Percentiles rank a stretch among this genome's conserved stretches.
Conservation (phyloP, 83 land plant species). For the Picea mariana region DNA sequence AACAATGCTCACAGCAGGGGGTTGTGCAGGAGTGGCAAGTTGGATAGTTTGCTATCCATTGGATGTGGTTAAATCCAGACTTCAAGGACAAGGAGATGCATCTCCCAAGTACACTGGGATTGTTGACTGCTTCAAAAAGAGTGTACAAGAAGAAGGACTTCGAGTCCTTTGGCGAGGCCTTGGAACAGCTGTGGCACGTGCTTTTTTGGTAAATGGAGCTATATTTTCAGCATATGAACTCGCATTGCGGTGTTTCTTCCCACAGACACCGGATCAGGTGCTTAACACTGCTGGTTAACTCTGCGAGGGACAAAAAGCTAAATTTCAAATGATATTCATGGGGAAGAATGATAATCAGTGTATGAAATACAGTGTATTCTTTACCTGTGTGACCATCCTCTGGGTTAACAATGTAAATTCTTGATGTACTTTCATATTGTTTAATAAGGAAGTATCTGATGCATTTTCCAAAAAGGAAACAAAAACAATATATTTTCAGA, state of each 20-base stretch:
- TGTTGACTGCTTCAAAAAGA: conserved; percentile 76
- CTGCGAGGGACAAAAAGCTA: too few relatives aligned
- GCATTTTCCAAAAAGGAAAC: too few relatives aligned
- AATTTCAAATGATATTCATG: too few relatives aligned
- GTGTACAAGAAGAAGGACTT: conserved; percentile 74
- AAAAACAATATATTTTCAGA: too few relatives aligned
- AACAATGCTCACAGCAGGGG: conserved; percentile 95
- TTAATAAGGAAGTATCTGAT: too few relatives aligned
- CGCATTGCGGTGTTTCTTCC: conserved; percentile 56
- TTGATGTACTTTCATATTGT: too few relatives aligned
- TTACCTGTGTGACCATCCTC: too few relatives aligned
- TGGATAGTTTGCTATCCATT: conserved; percentile 94
- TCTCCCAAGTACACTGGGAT: conserved; percentile 67
- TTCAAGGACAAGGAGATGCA: conserved; percentile 67
- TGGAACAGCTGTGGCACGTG: conserved; percentile 83
- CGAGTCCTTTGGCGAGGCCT: conserved; percentile 84
- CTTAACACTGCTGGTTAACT: conserved; percentile 5
- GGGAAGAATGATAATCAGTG: too few relatives aligned
- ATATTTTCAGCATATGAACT: conserved; percentile 86
- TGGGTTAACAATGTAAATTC: too few relatives aligned
- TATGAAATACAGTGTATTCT: too few relatives aligned
- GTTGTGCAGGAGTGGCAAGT: conserved; percentile 94
- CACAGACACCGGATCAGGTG: not conserved
- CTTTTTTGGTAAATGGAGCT: conserved; percentile 90
- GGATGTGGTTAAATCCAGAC: conserved; percentile 91